Percentiles rank a stretch among this genome's conserved stretches.
These are phyloP conservation scores for Boletus sp. DNA, from an alignment of 768 basidiomycete genomes.

Conservation along the genomic window DNA sequence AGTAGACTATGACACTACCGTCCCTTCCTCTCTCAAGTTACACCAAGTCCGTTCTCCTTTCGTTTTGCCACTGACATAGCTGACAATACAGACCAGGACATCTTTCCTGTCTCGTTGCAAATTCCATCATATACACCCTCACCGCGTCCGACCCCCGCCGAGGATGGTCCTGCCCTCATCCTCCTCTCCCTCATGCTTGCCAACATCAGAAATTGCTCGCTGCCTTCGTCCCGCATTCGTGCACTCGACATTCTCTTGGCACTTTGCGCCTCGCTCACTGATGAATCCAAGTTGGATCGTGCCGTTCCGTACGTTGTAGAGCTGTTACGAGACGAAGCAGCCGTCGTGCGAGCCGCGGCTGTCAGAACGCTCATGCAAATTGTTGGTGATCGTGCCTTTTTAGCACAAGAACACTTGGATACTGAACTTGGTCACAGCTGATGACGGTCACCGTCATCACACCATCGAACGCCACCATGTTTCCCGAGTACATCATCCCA, in stretches of 20 bases:
- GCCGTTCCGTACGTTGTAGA: slow-evolving; percentile 91
- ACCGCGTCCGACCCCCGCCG: slow-evolving; percentile 52
- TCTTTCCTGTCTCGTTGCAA: slow-evolving; percentile 73
- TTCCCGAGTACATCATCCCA: slow-evolving; percentile 94
- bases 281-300: slow-evolving; percentile 93
- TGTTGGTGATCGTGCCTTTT: slow-evolving; percentile 52
- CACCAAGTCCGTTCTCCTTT: slow-evolving; percentile 48
- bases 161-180: slow-evolving; percentile 88
- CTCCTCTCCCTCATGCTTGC: slow-evolving; percentile 84
- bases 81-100: slow-evolving; percentile 45
- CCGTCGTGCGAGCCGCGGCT: slow-evolving; percentile 77
- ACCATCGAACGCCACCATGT: slow-evolving; percentile 62
- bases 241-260: slow-evolving; percentile 86
- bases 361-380: slow-evolving; percentile 78
- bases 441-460: slow-evolving; percentile 71
- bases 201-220: slow-evolving; percentile 81
- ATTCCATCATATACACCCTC: slow-evolving; percentile 47
- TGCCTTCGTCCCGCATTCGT: slow-evolving; percentile 82
- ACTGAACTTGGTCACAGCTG: slow-evolving; percentile 39
- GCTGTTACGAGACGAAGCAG: slow-evolving; percentile 79
- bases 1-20: slow-evolving; percentile 43
- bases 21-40: slow-evolving; percentile 45
- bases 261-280: slow-evolving; percentile 75
- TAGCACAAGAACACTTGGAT: background rate
- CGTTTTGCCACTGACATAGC: background rate